Evolutionary conservation across 768 basidiomycete genomes (phyloP).

Genomic region (Tricholoma matsutake): DNA sequence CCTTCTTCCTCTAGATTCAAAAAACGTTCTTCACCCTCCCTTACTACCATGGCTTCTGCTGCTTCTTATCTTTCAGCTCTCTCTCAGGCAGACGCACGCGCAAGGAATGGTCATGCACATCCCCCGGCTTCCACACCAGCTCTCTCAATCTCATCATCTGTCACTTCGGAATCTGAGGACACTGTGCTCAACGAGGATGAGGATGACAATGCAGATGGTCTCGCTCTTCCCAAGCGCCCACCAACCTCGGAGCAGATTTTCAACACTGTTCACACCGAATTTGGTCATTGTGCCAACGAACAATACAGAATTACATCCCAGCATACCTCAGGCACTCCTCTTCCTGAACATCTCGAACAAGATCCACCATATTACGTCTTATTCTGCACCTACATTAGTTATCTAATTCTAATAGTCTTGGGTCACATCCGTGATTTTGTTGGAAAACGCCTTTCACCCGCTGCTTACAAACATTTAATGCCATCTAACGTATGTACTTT

Average conservation of each 20-base stretch:
- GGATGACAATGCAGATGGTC: constrained; percentile 47
- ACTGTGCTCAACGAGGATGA: constrained; percentile 58
- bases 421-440: constrained; percentile 96
- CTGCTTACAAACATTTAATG: constrained; percentile 77
- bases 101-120: constrained; percentile 39
- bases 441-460: constrained; percentile 75
- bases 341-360: constrained; percentile 59
- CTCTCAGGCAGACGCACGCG: constrained; percentile 59
- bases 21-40: constrained; percentile 41
- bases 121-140: constrained; percentile 67
- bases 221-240: constrained; percentile 59
- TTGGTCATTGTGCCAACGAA: constrained; percentile 85
- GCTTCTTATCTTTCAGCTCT: constrained; percentile 43
- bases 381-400: constrained; percentile 89
- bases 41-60: constrained; percentile 34
- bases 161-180: constrained; percentile 69
- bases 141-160: constrained; percentile 69
- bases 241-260: constrained; percentile 82
- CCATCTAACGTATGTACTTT: constrained; percentile 69
- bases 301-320: constrained; percentile 66
- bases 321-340: constrained; percentile 48
- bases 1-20: constrained; percentile 58
- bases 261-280: constrained; percentile 82
- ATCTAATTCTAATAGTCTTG: constrained; percentile 85
- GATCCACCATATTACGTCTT: constrained; percentile 94